Conservation (phyloP, 345 rosid species). For the Microcos paniculata region DNA sequence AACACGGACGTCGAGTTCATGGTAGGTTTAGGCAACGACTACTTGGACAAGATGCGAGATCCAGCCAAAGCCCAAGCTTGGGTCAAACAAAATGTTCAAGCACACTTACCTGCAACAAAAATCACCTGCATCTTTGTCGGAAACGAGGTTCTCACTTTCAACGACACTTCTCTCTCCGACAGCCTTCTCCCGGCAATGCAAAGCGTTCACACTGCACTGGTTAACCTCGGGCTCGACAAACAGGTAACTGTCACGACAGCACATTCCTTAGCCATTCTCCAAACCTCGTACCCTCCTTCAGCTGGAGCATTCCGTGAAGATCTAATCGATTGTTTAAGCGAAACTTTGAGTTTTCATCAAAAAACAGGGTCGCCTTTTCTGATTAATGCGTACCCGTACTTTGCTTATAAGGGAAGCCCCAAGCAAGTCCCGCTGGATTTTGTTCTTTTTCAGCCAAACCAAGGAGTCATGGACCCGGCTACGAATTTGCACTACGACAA, state of each 20-base stretch:
- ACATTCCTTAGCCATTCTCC: conserved; percentile 67
- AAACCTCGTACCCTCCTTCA: conserved; percentile 85
- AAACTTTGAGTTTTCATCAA: conserved; percentile 63
- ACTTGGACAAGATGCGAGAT: conserved; percentile 59
- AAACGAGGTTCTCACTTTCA: conserved; percentile 78
- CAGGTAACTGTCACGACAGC: conserved; percentile 77
- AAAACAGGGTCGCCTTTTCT: conserved; percentile 73
- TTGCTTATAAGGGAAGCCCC: conserved; percentile 85
- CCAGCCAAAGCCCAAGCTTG: conserved; percentile 57
- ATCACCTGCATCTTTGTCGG: conserved; percentile 81
- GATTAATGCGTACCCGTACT: conserved; percentile 92
- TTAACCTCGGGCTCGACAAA: conserved; percentile 58
- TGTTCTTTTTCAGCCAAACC: conserved; percentile 73
- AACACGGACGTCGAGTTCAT: conserved; percentile 73
- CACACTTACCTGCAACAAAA: conserved; percentile 74
- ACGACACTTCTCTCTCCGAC: conserved; percentile 59
- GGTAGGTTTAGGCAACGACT: conserved; percentile 74
- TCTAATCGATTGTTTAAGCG: conserved; percentile 44
- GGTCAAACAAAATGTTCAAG: conserved; percentile 70
- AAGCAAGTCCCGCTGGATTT: conserved; percentile 71
- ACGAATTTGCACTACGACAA: conserved; percentile 75
- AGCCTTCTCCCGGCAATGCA: conserved; percentile 84
- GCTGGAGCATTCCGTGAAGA: conserved; percentile 72
- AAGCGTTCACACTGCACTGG: conserved; percentile 64
- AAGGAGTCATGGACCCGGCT: conserved; percentile 63